These are phyloP conservation scores for Schizophyllum amplum DNA, from an alignment of 1,284 basidiomycete genomes.

Conservation along the genomic window DNA sequence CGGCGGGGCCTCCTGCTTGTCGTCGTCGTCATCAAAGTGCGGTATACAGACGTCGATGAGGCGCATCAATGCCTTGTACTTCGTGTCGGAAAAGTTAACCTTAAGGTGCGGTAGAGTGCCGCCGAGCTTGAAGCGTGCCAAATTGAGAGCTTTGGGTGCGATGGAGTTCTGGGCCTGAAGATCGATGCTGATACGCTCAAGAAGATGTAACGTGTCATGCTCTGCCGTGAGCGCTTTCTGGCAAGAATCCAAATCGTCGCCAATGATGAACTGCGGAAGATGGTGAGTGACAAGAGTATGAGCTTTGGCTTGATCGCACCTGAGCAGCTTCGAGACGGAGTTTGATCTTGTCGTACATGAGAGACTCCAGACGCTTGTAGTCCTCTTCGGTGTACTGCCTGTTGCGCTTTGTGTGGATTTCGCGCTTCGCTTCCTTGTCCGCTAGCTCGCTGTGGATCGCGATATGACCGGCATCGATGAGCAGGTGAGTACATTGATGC, in stretches of 20 bases:
- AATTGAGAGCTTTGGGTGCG: constrained; percentile 76
- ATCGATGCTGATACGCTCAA: constrained; percentile 92
- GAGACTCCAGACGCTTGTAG: constrained; percentile 79
- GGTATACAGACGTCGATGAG: constrained; percentile 91
- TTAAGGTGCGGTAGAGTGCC: constrained; percentile 86
- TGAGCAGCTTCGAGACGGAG: constrained; percentile 87
- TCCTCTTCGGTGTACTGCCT: constrained; percentile 87
- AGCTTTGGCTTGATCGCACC: constrained; percentile 33
- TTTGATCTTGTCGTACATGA: constrained; percentile 95
- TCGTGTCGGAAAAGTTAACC: constrained; percentile 92
- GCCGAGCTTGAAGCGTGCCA: constrained; percentile 88
- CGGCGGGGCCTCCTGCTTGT: constrained; percentile 12
- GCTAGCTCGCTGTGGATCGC: constrained; percentile 88
- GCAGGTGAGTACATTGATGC: constrained; percentile 76
- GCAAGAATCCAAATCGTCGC: constrained; percentile 78
- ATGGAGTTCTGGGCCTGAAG: constrained; percentile 94
- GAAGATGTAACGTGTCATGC: constrained; percentile 69
- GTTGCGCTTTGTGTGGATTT: constrained; percentile 81
- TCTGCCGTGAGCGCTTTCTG: constrained; percentile 65
- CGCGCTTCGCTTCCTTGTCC: constrained; percentile 74
- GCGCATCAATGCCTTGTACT: constrained; percentile 93
- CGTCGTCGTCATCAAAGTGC: constrained; percentile 57
- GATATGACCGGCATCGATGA: constrained; percentile 97
- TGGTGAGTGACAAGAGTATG: not conserved
- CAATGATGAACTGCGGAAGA: constrained; percentile 74